A percentile compares a stretch with the other conserved stretches of the same genome.
Conservation (phyloP, 2,329 filamentous ascomycete genomes). For the Diaporthe longicolla region DNA sequence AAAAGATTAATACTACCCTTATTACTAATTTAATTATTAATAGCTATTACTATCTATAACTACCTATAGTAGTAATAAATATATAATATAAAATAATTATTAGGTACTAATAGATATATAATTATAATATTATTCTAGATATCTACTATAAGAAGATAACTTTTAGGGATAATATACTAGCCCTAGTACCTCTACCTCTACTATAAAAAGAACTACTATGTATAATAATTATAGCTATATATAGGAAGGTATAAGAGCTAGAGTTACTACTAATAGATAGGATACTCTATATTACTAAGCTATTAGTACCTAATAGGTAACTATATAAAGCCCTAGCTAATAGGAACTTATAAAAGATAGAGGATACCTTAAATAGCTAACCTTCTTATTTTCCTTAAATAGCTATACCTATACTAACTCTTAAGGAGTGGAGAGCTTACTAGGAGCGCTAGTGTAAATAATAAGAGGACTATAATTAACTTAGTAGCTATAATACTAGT, state of each 20-base stretch:
- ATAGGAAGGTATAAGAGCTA: background rate
- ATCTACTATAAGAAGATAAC: background rate
- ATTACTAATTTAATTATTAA: background rate
- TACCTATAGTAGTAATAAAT: constrained; percentile 16
- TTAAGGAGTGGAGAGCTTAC: too few species aligned
- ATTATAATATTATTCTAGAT: constrained; percentile 9
- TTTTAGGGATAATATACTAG: background rate
- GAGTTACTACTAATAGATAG: background rate
- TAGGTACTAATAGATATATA: background rate
- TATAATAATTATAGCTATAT: background rate
- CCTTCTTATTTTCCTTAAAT: background rate
- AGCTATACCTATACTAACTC: too few species aligned
- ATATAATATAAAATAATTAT: constrained; percentile 19
- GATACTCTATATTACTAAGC: too few species aligned
- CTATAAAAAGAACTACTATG: background rate
- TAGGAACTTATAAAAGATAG: too few species aligned
- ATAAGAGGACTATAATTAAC: too few species aligned
- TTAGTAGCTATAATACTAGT: too few species aligned
- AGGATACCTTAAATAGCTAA: too few species aligned
- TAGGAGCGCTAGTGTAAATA: too few species aligned
- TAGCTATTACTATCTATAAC: background rate
- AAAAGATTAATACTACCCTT: background rate
- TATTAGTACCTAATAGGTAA: too few species aligned
- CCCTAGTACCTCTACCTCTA: too few species aligned
- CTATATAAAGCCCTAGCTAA: too few species aligned